A percentile compares a stretch with the other conserved stretches of the same genome.
These are phyloP conservation scores for Brettanomyces sp. DNA, from an alignment of 805 yeast species.

Conservation along the genomic window DNA sequence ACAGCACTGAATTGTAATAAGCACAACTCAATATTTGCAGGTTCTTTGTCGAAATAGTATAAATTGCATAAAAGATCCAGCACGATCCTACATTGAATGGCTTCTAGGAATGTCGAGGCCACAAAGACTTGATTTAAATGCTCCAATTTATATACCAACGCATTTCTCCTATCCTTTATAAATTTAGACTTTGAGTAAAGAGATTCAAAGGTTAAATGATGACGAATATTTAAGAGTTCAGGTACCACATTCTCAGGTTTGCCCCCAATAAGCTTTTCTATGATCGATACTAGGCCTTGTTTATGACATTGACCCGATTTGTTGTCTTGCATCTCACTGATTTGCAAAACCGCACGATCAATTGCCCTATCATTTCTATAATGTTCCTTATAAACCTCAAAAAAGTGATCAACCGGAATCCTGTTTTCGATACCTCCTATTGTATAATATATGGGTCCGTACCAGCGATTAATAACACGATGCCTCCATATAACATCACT, in stretches of 20 bases:
- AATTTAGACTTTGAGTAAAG: background rate
- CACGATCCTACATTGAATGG: constrained; percentile 6
- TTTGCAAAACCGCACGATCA: too few species aligned
- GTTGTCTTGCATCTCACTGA: too few species aligned
- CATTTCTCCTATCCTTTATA: background rate
- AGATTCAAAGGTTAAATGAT: constrained; percentile 8
- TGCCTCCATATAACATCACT: constrained; percentile 15
- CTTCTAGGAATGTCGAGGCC: constrained; percentile 14
- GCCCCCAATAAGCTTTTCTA: background rate
- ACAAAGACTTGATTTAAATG: constrained; percentile 9
- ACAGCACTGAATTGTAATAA: constrained; percentile 9
- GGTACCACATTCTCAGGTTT: constrained; percentile 10
- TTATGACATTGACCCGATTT: background rate
- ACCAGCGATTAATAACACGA: constrained; percentile 7
- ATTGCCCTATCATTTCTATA: too few species aligned
- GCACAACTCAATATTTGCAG: constrained; percentile 9
- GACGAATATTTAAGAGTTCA: constrained; percentile 9
- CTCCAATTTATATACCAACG: constrained; percentile 5
- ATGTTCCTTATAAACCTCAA: too few species aligned
- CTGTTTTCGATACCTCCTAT: too few species aligned
- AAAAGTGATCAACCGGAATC: too few species aligned
- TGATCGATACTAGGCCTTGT: background rate
- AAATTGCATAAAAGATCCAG: constrained; percentile 2
- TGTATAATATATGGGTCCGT: too few species aligned
- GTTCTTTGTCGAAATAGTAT: background rate